phyloP scores from a whole-genome alignment of 805 yeast genomes.

The Wickerhamomyces tratensis region DNA sequence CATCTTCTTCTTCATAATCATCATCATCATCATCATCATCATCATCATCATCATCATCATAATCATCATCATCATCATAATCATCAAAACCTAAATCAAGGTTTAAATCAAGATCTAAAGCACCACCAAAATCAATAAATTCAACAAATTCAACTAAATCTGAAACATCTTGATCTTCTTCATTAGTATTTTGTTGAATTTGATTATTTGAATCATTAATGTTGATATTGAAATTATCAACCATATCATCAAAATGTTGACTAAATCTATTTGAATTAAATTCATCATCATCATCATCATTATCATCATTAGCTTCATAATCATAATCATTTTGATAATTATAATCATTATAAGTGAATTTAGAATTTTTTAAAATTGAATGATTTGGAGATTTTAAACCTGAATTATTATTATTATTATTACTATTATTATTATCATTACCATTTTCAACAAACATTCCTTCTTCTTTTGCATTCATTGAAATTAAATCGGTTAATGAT shows the following conservation, averaged over 20 bases:
- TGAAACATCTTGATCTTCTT: slow-evolving; percentile 25
- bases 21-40: slow-evolving; percentile 1
- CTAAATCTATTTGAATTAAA: slow-evolving; percentile 4
- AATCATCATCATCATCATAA: not conserved
- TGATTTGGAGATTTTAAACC: slow-evolving; percentile 23
- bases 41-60: slow-evolving; percentile 3
- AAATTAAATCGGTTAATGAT: slow-evolving; percentile 21
- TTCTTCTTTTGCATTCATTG: slow-evolving; percentile 29
- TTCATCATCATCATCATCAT: slow-evolving; percentile 4
- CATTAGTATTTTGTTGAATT: slow-evolving; percentile 2
- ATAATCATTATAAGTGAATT: slow-evolving; percentile 2
- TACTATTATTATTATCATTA: not conserved
- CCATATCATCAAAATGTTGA: not conserved
- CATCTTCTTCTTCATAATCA: slow-evolving; percentile 1
- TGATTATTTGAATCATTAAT: not conserved
- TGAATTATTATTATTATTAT: too few relatives aligned
- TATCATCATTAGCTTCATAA: not conserved
- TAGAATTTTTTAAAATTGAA: slow-evolving; percentile 24
- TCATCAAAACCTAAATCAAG: slow-evolving; percentile 6
- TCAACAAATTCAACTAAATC: slow-evolving; percentile 36
- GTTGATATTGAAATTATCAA: slow-evolving; percentile 1
- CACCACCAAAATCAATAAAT: slow-evolving; percentile 36
- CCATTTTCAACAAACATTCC: slow-evolving; percentile 39
- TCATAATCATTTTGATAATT: slow-evolving; percentile 2
- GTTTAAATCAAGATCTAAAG: slow-evolving; percentile 25